Base-by-base conservation (phyloP, 306 rosid species). In the Astragalus glycyphyllos region DNA sequence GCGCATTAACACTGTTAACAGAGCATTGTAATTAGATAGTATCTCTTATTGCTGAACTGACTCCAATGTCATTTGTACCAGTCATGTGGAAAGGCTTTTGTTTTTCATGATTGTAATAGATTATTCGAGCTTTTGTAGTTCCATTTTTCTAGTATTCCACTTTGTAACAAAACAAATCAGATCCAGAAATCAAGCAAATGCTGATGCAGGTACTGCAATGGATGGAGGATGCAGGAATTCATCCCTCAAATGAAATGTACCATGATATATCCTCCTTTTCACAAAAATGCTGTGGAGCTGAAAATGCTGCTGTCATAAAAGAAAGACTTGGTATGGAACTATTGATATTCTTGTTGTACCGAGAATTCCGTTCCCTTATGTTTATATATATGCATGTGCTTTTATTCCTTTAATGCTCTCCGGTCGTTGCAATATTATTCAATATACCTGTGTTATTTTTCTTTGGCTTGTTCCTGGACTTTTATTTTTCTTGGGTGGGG, bases 141-240 rank as follows among this genome's bases (percentile, higher is more conserved):
- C 58, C 71, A 74, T 29, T 78, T 68, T 82, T 46, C 63, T 10
- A 50, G 49, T 60, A 59, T 65, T 71, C 60, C 20, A 16, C 32
- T 2, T 58, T 78, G 64, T 47, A 58, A 74, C 38, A 48, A 47
- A 75, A 10, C 37, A 45, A 12, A 48, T 48, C 54, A 40, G 73
- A 17, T 23, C 1, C 29, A 23, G 72, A 67, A 72, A 72, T 55
- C 37, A 48, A 45, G 51, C 34, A 45, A 69, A 41, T 38, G 61
- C 47, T 72, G 23, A n/a, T 31, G 64, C 84, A 90, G 98, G 97
- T 90, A 34, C 77, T 93, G 76, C 86, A 87, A 42, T 93, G 98
- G 98, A 93, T 93, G 98, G 86, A 81, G 71, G 98, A 90, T 72
- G 86, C 90, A 0, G 93, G 96, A 77, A 70, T 90, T 78, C 85